Evolutionary conservation across 495 filamentous ascomycete species (phyloP), one percentile per base, ranked within the genome.

Genomic region (Clohesyomyces aquaticus): DNA sequence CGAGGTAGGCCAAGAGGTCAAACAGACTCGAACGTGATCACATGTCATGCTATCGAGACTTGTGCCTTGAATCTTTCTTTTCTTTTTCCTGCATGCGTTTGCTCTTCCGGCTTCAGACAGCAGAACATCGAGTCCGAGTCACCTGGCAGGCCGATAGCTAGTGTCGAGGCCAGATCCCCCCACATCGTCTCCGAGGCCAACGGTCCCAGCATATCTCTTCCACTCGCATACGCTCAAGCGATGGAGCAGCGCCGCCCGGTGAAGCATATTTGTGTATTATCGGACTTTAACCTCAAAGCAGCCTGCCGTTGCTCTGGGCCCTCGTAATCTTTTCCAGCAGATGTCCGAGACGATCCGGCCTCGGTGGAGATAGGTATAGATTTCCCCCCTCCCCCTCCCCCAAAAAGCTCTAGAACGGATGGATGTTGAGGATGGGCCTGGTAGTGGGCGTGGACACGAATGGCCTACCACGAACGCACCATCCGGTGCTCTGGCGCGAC

Each of bases 11-110:
- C 49, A 55, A 66, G 63, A 29, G 63, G 63, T 50, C 57, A 16
- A 50, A 18, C 16, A 56, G 51, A 48, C 65, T 67, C 65, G 65
- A 67, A 63, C 65, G 65, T 63, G 65, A 66, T 61, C 21, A 50
- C n/a, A 63, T 53, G 41, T 67, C 65, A 63, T 67, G 65, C 11
- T 28, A 63, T 67, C 59, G 65, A 67, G 65, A 57, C 59, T 66
- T 67, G 29, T 42, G 41, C 59, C 43, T 57, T 54, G 50, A 29
- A 28, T 23, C 23, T 42, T 53, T 52, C 19, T 21, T 23, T 59
- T 28, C 38, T 32, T 35, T 32, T 62, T 21, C 38, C 16, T 51
- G 6, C 48, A n/a, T n/a, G n/a, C n/a, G n/a, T n/a, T n/a, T n/a
- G n/a, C n/a, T n/a, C n/a, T n/a, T n/a, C n/a, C n/a, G n/a, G n/a